These are phyloP conservation scores for Cinnamomum chago DNA, from an alignment of 164 flowering plant species.

Conservation along the genomic window DNA sequence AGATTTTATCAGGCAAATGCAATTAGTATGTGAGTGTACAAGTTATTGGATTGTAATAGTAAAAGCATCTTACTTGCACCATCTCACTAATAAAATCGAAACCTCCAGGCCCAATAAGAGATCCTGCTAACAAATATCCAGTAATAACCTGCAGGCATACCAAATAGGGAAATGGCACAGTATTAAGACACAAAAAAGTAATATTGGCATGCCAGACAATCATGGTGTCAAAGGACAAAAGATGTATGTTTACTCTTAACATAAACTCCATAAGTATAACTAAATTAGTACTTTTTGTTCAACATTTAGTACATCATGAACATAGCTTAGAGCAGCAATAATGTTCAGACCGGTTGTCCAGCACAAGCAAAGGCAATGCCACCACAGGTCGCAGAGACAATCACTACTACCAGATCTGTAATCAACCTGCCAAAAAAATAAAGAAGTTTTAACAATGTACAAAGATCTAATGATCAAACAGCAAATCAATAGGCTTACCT, in stretches of 20 bases:
- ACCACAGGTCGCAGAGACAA: constrained; percentile 97
- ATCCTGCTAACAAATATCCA: constrained; percentile 97
- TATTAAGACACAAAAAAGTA: not conserved
- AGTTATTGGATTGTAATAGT: not conserved
- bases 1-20: not conserved
- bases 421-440: constrained; percentile 51
- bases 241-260: not conserved
- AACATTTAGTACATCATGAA: constrained; percentile 14
- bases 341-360: constrained; percentile 82
- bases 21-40: no score
- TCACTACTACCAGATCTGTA: constrained; percentile 87
- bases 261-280: not conserved
- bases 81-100: constrained; percentile 86
- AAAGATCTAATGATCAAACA: constrained; percentile 4
- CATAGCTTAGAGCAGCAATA: constrained; percentile 9
- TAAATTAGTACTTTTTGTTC: constrained; percentile 8
- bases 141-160: constrained; percentile 73
- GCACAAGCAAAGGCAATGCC: constrained; percentile 98
- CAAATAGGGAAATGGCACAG: not conserved
- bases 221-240: not conserved
- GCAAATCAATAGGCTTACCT: constrained; percentile 36
- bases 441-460: constrained; percentile 5
- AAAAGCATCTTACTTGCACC: constrained; percentile 72
- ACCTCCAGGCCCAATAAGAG: constrained; percentile 94
- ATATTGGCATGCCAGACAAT: not conserved